These are phyloP conservation scores for Mucor circinelloides DNA, from an alignment of 371 early-diverging fungal genomes.

Conservation along the genomic window DNA sequence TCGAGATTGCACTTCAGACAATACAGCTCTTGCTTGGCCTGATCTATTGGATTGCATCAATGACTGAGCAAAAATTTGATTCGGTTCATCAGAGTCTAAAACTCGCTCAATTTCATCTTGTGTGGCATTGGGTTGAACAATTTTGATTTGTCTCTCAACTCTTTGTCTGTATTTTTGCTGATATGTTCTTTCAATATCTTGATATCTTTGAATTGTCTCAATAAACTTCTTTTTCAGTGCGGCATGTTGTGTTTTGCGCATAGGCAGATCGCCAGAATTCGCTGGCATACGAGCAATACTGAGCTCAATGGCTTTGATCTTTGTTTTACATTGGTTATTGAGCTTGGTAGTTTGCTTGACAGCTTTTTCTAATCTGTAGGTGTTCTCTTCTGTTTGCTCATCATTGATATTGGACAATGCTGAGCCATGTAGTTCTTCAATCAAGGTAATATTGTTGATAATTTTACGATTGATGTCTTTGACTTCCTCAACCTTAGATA, in stretches of 20 bases:
- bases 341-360: conserved; percentile 68
- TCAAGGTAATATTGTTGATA: conserved; percentile 63
- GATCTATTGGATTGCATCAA: conserved; percentile 54
- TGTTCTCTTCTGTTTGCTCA: conserved; percentile 62
- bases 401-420: conserved; percentile 74
- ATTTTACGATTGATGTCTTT: conserved; percentile 68
- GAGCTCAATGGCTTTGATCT: conserved; percentile 67
- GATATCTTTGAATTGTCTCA: conserved; percentile 79
- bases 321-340: conserved; percentile 63
- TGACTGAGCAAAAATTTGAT: conserved; percentile 79
- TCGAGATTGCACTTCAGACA: conserved; percentile 81
- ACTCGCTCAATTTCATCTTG: conserved; percentile 74
- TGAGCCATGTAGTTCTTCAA: conserved; percentile 71
- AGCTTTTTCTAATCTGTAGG: conserved; percentile 67
- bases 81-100: conserved; percentile 69
- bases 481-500: conserved; percentile 63
- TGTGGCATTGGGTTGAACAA: conserved; percentile 83
- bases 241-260: conserved; percentile 63
- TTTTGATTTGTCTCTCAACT: conserved; percentile 79
- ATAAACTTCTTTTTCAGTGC: conserved; percentile 76
- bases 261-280: conserved; percentile 61
- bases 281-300: conserved; percentile 53
- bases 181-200: conserved; percentile 75
- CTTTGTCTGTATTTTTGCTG: conserved; percentile 80
- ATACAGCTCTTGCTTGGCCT: conserved; percentile 76